Evolutionary conservation across 2,329 filamentous ascomycete species (phyloP).

Genomic region (Zymoseptoria pseudotritici): DNA sequence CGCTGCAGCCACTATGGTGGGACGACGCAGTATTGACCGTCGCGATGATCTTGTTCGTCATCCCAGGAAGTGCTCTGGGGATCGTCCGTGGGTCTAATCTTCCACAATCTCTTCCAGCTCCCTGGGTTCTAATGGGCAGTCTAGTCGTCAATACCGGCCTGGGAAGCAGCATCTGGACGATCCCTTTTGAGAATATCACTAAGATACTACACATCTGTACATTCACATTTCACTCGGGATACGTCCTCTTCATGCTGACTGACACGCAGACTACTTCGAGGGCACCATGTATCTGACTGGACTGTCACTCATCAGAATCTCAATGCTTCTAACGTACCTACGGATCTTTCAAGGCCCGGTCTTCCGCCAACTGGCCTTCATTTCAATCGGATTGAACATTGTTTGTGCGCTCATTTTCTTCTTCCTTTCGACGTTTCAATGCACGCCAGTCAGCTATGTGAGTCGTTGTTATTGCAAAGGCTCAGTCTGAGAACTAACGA

Average conservation of each 20-base stretch:
- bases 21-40: constrained; percentile 12
- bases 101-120: constrained; percentile 1
- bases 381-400: constrained; percentile 9
- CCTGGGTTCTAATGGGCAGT: not conserved
- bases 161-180: constrained; percentile 7
- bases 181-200: constrained; percentile 10
- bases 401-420: constrained; percentile 11
- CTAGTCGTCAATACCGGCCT: not conserved
- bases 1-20: constrained; percentile 13
- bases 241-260: not conserved
- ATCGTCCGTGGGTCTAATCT: constrained; percentile 2
- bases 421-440: constrained; percentile 12
- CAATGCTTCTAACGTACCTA: constrained; percentile 12
- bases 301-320: constrained; percentile 13
- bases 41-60: constrained; percentile 9
- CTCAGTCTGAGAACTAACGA: not conserved
- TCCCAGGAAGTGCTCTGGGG: constrained; percentile 9
- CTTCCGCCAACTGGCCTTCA: constrained; percentile 10
- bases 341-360: constrained; percentile 7
- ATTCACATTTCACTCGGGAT: not conserved
- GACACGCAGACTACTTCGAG: constrained; percentile 8
- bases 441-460: constrained; percentile 6
- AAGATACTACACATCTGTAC: constrained; percentile 4
- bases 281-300: constrained; percentile 11
- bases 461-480: not conserved